phyloP scores from a whole-genome alignment of 257 asterid genomes.

The Salvia splendens region DNA sequence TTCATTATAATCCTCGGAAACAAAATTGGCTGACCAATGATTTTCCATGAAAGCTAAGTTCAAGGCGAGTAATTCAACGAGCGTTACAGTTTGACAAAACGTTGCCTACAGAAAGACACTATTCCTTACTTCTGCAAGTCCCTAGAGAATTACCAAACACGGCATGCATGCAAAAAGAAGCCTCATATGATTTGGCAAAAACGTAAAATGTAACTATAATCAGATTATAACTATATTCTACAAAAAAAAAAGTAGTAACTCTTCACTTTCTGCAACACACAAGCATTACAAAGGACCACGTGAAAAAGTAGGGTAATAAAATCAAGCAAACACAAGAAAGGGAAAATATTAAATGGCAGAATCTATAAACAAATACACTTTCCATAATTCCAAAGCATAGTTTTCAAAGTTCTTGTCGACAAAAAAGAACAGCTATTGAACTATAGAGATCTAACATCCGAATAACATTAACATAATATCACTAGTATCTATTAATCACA shows the following conservation, averaged over 20 bases:
- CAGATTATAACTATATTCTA: conserved; percentile 2
- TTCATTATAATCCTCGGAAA: conserved; percentile 16
- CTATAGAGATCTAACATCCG: conserved; percentile 23
- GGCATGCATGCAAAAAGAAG: conserved; percentile 26
- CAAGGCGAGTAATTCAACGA: background rate
- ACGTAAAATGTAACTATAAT: background rate
- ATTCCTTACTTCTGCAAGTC: conserved; percentile 11
- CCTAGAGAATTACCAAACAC: conserved; percentile 17
- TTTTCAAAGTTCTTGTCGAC: conserved; percentile 13
- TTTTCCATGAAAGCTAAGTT: conserved; percentile 13
- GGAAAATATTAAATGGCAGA: background rate
- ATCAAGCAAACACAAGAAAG: background rate
- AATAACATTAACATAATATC: background rate
- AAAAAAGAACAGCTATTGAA: background rate
- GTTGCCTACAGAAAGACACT: background rate
- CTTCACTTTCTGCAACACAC: conserved; percentile 15
- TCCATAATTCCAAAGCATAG: conserved; percentile 2
- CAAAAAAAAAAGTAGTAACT: conserved; percentile 4
- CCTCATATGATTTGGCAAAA: conserved; percentile 18
- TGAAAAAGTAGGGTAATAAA: conserved; percentile 5
- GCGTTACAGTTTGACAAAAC: conserved; percentile 4
- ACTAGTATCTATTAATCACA: background rate
- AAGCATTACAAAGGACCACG: background rate
- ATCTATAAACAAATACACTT: conserved; percentile 10
- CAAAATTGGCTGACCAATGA: conserved; percentile 6